Evolutionary conservation across 768 basidiomycete genomes (phyloP).

Genomic region (Nidula microcarpa): DNA sequence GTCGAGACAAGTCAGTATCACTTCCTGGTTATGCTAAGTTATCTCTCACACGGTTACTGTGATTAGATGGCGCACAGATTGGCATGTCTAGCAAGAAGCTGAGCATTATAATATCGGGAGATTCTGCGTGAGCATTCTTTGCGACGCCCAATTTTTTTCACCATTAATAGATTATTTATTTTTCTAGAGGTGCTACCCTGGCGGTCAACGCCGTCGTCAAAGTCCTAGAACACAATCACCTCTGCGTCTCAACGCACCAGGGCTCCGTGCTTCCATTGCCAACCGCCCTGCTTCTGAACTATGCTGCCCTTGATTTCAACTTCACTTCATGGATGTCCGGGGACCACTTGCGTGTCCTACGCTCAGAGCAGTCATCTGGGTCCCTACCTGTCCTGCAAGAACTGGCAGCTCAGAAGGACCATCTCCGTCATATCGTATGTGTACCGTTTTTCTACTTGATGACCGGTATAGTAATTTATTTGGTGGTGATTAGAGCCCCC

Average conservation of each 20-base stretch:
- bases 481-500: slow-evolving; percentile 52
- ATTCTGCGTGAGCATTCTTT: slow-evolving; percentile 81
- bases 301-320: slow-evolving; percentile 94
- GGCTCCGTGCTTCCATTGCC: slow-evolving; percentile 60
- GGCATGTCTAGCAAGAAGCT: slow-evolving; percentile 87
- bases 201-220: slow-evolving; percentile 82
- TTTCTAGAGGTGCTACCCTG: slow-evolving; percentile 78
- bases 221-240: slow-evolving; percentile 62
- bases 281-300: slow-evolving; percentile 80
- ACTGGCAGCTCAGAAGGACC: slow-evolving; percentile 78
- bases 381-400: slow-evolving; percentile 72
- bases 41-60: slow-evolving; percentile 1
- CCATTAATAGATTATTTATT: slow-evolving; percentile 5
- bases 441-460: neutral
- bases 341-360: slow-evolving; percentile 76
- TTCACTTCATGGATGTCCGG: slow-evolving; percentile 97
- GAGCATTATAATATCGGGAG: slow-evolving; percentile 80
- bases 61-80: slow-evolving; percentile 62
- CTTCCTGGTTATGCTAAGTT: neutral
- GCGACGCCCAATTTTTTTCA: neutral
- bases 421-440: slow-evolving; percentile 70
- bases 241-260: slow-evolving; percentile 22
- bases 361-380: slow-evolving; percentile 83
- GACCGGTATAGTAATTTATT: slow-evolving; percentile 3
- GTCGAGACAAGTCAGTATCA: slow-evolving; percentile 57